A percentile compares a stretch with the other conserved stretches of the same genome.
Evolutionary conservation across 108 stramenopile species (phyloP).

Genomic region (Conticribra guillardii): DNA sequence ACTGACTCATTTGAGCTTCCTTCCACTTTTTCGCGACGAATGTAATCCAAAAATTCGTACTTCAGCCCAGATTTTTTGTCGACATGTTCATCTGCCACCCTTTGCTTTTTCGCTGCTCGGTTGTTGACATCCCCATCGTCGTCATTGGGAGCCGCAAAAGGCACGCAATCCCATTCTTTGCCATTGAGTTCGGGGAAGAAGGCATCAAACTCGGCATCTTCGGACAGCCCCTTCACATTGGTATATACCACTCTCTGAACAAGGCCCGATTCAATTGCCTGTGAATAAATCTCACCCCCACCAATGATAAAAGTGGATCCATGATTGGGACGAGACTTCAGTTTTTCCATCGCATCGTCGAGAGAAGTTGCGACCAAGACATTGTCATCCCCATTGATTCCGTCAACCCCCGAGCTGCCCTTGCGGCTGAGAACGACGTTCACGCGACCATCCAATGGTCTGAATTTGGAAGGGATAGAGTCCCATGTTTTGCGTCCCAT

Average conservation of each 20-base stretch:
- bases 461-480: slow-evolving; percentile 93
- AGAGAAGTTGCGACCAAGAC: slow-evolving; percentile 81
- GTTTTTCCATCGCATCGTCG: slow-evolving; percentile 76
- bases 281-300: slow-evolving; percentile 88
- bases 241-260: slow-evolving; percentile 77
- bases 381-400: slow-evolving; percentile 39
- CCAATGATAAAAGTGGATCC: slow-evolving; percentile 95
- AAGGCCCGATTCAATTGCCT: slow-evolving; percentile 76
- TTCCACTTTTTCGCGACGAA: slow-evolving; percentile 15
- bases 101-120: slow-evolving; percentile 32
- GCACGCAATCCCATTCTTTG: slow-evolving; percentile 61
- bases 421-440: slow-evolving; percentile 93
- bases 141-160: slow-evolving; percentile 29
- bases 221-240: slow-evolving; percentile 61
- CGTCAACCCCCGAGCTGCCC: slow-evolving; percentile 22
- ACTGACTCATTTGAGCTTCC: neutral
- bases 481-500: slow-evolving; percentile 99
- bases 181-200: slow-evolving; percentile 71
- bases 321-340: slow-evolving; percentile 53
- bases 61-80: slow-evolving; percentile 60
- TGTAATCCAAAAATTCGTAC: slow-evolving; percentile 71
- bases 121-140: slow-evolving; percentile 21
- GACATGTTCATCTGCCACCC: slow-evolving; percentile 37
- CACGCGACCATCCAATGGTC: slow-evolving; percentile 87
- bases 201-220: slow-evolving; percentile 72